phyloP scores from a whole-genome alignment of 2,329 filamentous ascomycete genomes.

The Aureobasidium sp. region DNA sequence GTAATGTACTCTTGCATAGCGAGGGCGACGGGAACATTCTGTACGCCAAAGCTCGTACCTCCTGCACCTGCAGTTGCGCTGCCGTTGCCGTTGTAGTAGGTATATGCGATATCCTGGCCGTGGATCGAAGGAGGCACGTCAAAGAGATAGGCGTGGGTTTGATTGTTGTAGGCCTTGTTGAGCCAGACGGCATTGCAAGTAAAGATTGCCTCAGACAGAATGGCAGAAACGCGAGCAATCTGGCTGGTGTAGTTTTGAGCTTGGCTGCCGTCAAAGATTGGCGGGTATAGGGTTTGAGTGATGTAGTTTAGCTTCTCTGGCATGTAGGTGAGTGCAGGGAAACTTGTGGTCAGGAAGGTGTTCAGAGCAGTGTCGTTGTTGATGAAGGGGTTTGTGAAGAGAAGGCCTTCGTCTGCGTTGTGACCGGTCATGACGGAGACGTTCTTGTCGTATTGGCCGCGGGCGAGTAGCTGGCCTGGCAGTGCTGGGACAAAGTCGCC shows the following conservation, averaged over 20 bases:
- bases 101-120: slow-evolving; percentile 46
- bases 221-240: slow-evolving; percentile 36
- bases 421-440: slow-evolving; percentile 41
- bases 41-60: not conserved
- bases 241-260: slow-evolving; percentile 38
- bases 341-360: slow-evolving; percentile 22
- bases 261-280: slow-evolving; percentile 40
- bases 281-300: slow-evolving; percentile 42
- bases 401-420: slow-evolving; percentile 39
- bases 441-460: slow-evolving; percentile 39
- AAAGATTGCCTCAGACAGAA: slow-evolving; percentile 39
- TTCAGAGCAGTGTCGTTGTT: slow-evolving; percentile 27
- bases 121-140: slow-evolving; percentile 48
- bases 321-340: slow-evolving; percentile 27
- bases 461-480: slow-evolving; percentile 40
- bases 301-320: slow-evolving; percentile 35
- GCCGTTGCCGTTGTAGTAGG: slow-evolving; percentile 42
- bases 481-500: slow-evolving; percentile 43
- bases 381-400: slow-evolving; percentile 37
- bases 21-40: slow-evolving; percentile 30
- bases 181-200: slow-evolving; percentile 49
- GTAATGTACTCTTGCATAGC: slow-evolving; percentile 42
- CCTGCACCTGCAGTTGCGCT: slow-evolving; percentile 14
- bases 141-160: slow-evolving; percentile 48
- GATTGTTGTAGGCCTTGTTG: slow-evolving; percentile 39